phyloP scores from a whole-genome alignment of 352 stramenopile genomes.

The Detonula confervacea region DNA sequence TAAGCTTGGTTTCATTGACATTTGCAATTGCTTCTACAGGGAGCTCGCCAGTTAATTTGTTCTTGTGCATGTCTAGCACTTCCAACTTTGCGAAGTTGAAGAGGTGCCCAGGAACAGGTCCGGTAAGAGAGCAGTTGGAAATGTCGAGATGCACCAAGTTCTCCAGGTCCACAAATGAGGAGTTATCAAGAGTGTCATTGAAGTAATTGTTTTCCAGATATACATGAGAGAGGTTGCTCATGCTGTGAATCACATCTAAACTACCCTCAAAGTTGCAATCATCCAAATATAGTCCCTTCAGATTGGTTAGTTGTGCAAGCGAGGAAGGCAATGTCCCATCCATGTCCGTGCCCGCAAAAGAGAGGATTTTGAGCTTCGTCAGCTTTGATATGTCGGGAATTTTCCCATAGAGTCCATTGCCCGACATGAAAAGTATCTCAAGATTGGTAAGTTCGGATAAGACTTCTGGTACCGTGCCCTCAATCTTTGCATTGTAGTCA shows the following conservation, averaged over 20 bases:
- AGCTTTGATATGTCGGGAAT: no score
- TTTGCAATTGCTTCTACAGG: constrained; percentile 18
- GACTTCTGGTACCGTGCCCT: constrained; percentile 40
- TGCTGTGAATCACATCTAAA: constrained; percentile 28
- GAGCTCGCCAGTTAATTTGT: constrained; percentile 33
- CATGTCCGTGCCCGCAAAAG: constrained; percentile 34
- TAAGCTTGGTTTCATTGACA: constrained; percentile 38
- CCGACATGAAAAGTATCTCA: no score
- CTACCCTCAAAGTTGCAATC: constrained; percentile 37
- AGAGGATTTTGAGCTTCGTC: constrained; percentile 15
- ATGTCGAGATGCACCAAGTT: constrained; percentile 44
- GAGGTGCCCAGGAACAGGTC: constrained; percentile 42
- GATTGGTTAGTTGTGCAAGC: constrained; percentile 21
- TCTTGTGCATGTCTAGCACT: constrained; percentile 51
- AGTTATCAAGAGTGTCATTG: constrained; percentile 41
- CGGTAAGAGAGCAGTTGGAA: constrained; percentile 34
- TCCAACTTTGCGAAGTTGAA: constrained; percentile 48
- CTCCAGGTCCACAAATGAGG: constrained; percentile 34
- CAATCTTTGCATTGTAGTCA: constrained; percentile 45
- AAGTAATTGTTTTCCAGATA: constrained; percentile 55
- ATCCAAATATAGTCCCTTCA: constrained; percentile 42
- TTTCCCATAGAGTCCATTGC: no score
- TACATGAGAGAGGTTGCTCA: constrained; percentile 48
- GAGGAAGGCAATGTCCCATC: constrained; percentile 25
- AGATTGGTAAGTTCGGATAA: no score